A percentile compares a stretch with the other conserved stretches of the same genome.
These are phyloP conservation scores for Arctostaphylos glauca DNA, from an alignment of 148 eudicot genomes.

Conservation along the genomic window DNA sequence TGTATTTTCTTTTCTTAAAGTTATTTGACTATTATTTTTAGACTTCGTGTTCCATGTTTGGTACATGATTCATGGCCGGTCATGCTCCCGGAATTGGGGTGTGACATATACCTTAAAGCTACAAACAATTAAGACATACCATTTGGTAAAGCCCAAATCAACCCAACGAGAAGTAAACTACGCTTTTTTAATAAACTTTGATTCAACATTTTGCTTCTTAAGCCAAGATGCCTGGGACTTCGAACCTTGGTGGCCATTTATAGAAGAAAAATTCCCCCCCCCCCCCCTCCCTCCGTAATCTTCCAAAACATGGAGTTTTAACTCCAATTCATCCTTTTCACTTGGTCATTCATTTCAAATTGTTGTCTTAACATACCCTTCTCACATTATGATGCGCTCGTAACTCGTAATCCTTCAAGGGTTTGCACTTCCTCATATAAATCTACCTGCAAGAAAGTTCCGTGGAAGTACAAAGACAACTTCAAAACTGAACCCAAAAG, in stretches of 20 bases:
- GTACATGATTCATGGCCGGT: no score
- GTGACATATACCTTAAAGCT: not conserved
- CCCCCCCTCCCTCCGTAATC: not conserved
- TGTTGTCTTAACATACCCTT: not conserved
- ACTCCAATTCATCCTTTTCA: not conserved
- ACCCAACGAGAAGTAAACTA: not conserved
- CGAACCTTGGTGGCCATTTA: not conserved
- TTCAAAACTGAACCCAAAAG: not conserved
- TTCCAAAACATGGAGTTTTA: not conserved
- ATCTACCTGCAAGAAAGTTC: not conserved
- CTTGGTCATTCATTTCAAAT: not conserved
- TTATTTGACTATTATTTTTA: no score
- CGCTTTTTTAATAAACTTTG: not conserved
- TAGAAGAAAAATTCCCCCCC: not conserved
- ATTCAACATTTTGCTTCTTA: not conserved
- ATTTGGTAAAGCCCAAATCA: not conserved
- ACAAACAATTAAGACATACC: not conserved
- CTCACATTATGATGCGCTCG: not conserved
- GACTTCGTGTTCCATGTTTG: no score
- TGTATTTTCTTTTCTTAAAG: no score
- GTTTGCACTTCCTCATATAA: not conserved
- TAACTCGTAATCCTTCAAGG: not conserved
- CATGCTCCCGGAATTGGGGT: no score
- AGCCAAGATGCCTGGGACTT: not conserved
- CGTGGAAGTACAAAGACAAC: not conserved